Percentiles rank a stretch among this genome's conserved stretches.
phyloP scores from a whole-genome alignment of 2,329 filamentous ascomycete species.

The Paraphaeosphaeria minitans region DNA sequence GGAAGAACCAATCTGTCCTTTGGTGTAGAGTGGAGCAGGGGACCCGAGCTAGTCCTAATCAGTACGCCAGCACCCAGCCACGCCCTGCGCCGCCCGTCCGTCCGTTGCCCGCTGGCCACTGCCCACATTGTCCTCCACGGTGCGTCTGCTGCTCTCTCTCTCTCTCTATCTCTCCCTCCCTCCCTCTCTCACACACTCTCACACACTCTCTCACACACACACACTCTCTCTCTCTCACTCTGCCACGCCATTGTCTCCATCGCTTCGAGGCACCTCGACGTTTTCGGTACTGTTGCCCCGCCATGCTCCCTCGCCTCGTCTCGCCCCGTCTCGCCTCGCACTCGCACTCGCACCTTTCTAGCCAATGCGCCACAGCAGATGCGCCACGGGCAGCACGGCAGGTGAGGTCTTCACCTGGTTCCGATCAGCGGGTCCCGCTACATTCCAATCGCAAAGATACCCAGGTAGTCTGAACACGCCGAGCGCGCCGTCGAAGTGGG shows the following conservation, averaged over 20 bases:
- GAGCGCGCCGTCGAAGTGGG: too few species aligned
- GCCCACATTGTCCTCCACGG: not conserved
- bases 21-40: not conserved
- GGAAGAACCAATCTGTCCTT: constrained; percentile 28
- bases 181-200: too few species aligned
- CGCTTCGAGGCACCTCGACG: constrained; percentile 6
- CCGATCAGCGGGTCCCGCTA: not conserved
- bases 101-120: not conserved
- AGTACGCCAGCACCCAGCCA: too few species aligned
- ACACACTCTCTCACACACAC: too few species aligned
- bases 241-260: too few species aligned
- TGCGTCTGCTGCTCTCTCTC: not conserved
- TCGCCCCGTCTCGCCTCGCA: too few species aligned
- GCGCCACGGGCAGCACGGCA: constrained; percentile 2
- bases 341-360: too few species aligned
- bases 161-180: too few species aligned
- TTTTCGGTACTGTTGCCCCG: constrained; percentile 13
- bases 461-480: too few species aligned
- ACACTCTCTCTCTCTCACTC: too few species aligned
- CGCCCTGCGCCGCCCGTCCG: not conserved
- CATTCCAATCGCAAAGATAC: too few species aligned
- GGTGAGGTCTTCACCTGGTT: not conserved
- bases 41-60: too few species aligned
- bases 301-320: constrained; percentile 7
- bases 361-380: not conserved